Evolutionary conservation across 768 basidiomycete genomes (phyloP), one percentile per base, ranked within the genome.

Genomic region (Mycena metata): DNA sequence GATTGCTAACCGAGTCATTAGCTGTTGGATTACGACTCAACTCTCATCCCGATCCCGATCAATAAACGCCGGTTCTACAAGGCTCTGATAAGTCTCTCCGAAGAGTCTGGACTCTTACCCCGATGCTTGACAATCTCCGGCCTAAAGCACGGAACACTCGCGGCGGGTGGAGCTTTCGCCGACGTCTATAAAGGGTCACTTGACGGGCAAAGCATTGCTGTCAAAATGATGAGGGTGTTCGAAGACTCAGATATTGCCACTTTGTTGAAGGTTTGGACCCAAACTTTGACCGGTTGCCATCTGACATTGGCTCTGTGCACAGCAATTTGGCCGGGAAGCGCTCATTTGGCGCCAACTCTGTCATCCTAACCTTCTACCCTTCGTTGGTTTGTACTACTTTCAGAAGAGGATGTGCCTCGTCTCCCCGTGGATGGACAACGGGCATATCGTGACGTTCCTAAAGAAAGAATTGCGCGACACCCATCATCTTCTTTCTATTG

Each of bases 321-420:
- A 66, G 64, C 46, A 42, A 26, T 66, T 62, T 50, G 47, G 57
- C n/a, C 54, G 70, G 36, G 75, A 76, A 47, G 71, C 74, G 8
- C 59, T 71, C 19, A 72, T 75, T n/a, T 68, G 71, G 35, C 72
- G 70, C n/a, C 63, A 72, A 5, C 60, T 75, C 33, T 41, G 49
- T 36, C 74, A 73, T 60, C 73, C 76, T 9, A 73, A 73, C 43
- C 60, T 75, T 49, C 60, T 76, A 4, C 64, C 73, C 2, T 76
- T 74, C 49, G 49, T 72, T 21, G 75, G 75, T 33, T 46, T 73
- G 19, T 66, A 73, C 55, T 58, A 69, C 47, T 66, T 66, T 33
- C 35, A 59, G 10, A 36, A 55, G 17, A 56, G 70, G 17, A 41
- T 74, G 19, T 72, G 69, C 33, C 75, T 80, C 12, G 33, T 80